Base-by-base conservation (phyloP, 139 green algal genomes). In the Chloropicon primus region DNA sequence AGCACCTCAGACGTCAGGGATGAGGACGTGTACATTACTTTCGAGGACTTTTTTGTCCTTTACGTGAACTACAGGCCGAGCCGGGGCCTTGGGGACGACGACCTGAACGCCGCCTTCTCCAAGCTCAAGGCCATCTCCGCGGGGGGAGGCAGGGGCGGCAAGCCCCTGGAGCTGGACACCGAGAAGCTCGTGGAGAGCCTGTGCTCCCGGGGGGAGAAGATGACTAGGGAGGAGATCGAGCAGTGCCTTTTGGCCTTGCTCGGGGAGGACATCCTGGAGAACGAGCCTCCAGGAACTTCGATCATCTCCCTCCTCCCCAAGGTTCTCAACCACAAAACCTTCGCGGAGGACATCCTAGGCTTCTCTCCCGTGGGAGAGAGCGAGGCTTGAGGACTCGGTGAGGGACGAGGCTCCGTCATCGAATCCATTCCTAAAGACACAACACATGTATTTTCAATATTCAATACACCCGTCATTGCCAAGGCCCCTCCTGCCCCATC, bases 31-130 rank as follows among this genome's bases (percentile, higher is more conserved):
- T 25, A 54, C 23, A 53, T 93, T 1, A 74, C 76, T 62, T 89
- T 93, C 53, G 81, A 85, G 0, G 83, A 87, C 2, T 84, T 94
- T 53, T 71, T 92, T 5, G 80, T 29, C 10, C 74, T 94, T 25
- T 92, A 91, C 75, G 41, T 84, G 71, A 92, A 91, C 84, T 85
- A 92, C 77, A 80, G 88, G 28, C 88, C 28, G 53, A 53, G 74
- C 72, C 72, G 79, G 80, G 24, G 82, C 84, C 1, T 85, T 54
- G 77, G 72, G 0, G 28, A 82, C n/a, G 82, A 82, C 10, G 79
- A 90, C 53, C 82, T 92, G 21, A 53, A 72, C 26, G 28, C 54
- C 2, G 88, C 88, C 21, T 90, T 92, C 79, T 22, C 23, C 24
- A 80, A 80, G n/a, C 82, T 92, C 29, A 82, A 80, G 17, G 82